Base-by-base conservation (phyloP, 2,329 filamentous ascomycete genomes). In the Venturiaceae sp. region DNA sequence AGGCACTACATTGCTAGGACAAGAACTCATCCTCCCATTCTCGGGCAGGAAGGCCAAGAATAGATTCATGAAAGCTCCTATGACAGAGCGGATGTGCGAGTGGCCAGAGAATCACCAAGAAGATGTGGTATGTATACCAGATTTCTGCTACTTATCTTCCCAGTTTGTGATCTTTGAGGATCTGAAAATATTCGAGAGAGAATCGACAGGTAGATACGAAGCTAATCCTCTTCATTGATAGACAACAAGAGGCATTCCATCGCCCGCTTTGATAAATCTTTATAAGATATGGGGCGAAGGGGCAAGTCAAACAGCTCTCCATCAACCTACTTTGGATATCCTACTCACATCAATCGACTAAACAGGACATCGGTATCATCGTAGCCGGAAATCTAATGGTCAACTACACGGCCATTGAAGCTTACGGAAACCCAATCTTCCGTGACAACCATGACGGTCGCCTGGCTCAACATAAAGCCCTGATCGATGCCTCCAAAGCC, bases 351-450 rank as follows among this genome's bases (percentile, higher is more conserved):
- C 44, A 13, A 21, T 13, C 19, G 9, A 36, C 28, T 14, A 32
- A 16, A 34, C 21, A 56, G 53, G 53, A 71, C 14, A 75, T 76
- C 52, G 83, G 83, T 8, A 64, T 82, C 28, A 80, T 85, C 59
- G 68, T 85, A 1, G 83, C 81, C 0, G 84, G 84, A 46, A 87
- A 87, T 68, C 73, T 85, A 60, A 83, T 85, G 77, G 75, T 86
- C 46, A 81, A 84, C 53, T 81, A 79, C 62, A 80, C 83, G 53
- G 76, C 83, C 57, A 69, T 85, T 1, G 81, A 84, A 62, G 75
- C 74, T 5, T 65, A 76, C 2, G 82, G 83, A 8, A 83, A 85
- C 66, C 71, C 73, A 1, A 83, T 87, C 65, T 80, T 88, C 47
- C 80, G 83, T 1, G 71, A 70, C 9, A 75, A 75, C 6, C 71